A percentile compares a stretch with the other conserved stretches of the same genome.
Evolutionary conservation across 345 rosid species (phyloP).

Genomic region (Eucalyptus shirleyi): DNA sequence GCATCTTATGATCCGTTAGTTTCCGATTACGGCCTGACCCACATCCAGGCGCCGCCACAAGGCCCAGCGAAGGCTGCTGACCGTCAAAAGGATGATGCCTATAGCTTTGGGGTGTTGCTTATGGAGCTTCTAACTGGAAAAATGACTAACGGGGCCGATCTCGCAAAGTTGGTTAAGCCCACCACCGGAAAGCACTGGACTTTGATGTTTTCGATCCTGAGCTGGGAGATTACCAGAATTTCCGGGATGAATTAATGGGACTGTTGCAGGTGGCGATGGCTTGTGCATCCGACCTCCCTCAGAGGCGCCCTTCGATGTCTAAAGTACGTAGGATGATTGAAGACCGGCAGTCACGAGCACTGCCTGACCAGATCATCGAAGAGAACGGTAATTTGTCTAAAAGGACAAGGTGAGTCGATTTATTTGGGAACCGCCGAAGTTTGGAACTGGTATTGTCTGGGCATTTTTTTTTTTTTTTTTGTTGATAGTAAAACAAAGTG

Average conservation of each 20-base stretch:
- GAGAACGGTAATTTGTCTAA: too few relatives aligned
- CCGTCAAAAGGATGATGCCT: conserved; percentile 41
- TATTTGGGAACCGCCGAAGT: too few relatives aligned
- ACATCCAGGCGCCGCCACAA: conserved; percentile 28
- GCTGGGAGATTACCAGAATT: not conserved
- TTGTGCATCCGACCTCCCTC: conserved; percentile 60
- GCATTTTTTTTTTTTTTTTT: too few relatives aligned
- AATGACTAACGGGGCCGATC: conserved; percentile 40
- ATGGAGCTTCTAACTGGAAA: conserved; percentile 21
- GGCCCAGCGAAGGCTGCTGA: conserved; percentile 64
- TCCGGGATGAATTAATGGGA: conserved; percentile 69
- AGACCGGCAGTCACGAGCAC: not conserved
- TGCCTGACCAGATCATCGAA: too few relatives aligned
- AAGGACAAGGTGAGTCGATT: too few relatives aligned
- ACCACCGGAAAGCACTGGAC: conserved; percentile 82
- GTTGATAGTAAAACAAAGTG: too few relatives aligned
- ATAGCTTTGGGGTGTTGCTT: conserved; percentile 74
- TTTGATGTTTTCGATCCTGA: conserved; percentile 74
- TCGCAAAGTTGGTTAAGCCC: conserved; percentile 78
- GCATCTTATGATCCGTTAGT: conserved; percentile 48
- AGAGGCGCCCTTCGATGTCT: conserved; percentile 59
- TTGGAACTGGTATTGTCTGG: too few relatives aligned
- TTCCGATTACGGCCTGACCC: conserved; percentile 59
- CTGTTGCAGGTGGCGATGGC: conserved; percentile 80
- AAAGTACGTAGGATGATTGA: conserved; percentile 78